A percentile compares a stretch with the other conserved stretches of the same genome.
These are phyloP conservation scores for Ceratobasidium sp. DNA, from an alignment of 1,284 basidiomycete species.

Conservation along the genomic window DNA sequence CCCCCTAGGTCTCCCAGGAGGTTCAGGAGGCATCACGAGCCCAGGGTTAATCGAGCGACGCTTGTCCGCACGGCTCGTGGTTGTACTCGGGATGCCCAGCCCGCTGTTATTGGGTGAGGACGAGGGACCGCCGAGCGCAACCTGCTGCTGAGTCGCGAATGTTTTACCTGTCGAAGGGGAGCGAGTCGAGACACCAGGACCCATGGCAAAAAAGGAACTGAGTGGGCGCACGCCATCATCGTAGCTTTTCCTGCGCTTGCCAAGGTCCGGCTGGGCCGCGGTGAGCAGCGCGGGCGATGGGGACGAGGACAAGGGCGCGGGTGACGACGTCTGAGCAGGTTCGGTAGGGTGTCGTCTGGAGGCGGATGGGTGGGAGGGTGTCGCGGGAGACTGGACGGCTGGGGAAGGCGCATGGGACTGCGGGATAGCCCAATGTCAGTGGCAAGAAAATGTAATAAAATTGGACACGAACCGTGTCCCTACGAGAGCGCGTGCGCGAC, in stretches of 20 bases:
- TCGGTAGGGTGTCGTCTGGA: conserved; percentile 5
- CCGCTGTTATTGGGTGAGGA: conserved; percentile 13
- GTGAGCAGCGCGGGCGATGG: conserved; percentile 21
- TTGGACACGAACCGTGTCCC: conserved; percentile 37
- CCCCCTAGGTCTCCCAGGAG: conserved; percentile 9
- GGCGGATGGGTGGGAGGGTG: neutral
- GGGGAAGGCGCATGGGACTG: conserved; percentile 8
- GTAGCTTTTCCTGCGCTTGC: conserved; percentile 61
- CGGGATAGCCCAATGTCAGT: neutral
- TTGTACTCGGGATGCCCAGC: neutral
- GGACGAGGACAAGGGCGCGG: conserved; percentile 2
- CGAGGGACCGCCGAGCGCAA: neutral
- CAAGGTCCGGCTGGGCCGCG: conserved; percentile 32
- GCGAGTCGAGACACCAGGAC: neutral
- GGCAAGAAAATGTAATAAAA: conserved; percentile 15
- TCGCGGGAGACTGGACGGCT: conserved; percentile 16
- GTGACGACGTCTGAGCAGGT: neutral
- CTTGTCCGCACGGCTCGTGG: conserved; percentile 42
- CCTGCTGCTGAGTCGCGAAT: conserved; percentile 16
- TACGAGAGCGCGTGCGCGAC: conserved; percentile 48
- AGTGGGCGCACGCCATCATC: conserved; percentile 59
- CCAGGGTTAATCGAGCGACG: conserved; percentile 50
- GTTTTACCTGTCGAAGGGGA: neutral
- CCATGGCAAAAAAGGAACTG: conserved; percentile 40
- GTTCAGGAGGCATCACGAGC: conserved; percentile 46